Evolutionary conservation across 1,139 yeast species (phyloP).

Genomic region (Diutina siamensis): DNA sequence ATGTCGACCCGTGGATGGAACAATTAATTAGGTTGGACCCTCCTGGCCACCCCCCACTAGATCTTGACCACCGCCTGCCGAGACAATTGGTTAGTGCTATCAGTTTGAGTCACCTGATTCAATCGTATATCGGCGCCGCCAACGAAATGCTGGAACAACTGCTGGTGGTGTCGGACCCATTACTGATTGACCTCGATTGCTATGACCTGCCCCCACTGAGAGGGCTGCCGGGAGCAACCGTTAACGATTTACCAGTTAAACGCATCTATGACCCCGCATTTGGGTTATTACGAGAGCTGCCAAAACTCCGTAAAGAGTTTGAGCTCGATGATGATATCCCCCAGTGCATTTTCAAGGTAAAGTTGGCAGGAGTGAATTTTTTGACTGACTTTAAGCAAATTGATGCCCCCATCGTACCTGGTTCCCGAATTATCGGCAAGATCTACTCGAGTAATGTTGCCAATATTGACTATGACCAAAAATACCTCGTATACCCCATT

Average conservation of each 20-base stretch:
- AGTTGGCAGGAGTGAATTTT: slow-evolving; percentile 7
- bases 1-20: background rate
- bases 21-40: background rate
- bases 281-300: slow-evolving; percentile 16
- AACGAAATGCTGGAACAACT: background rate
- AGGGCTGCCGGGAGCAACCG: slow-evolving; percentile 5
- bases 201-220: background rate
- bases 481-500: slow-evolving; percentile 26
- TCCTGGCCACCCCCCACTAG: background rate
- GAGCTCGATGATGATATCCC: slow-evolving; percentile 11
- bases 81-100: background rate
- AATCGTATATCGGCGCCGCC: background rate
- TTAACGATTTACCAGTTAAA: slow-evolving; percentile 17
- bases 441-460: slow-evolving; percentile 9
- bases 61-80: background rate
- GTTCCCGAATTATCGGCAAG: slow-evolving; percentile 22
- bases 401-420: slow-evolving; percentile 19
- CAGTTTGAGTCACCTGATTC: background rate
- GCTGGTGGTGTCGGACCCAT: background rate
- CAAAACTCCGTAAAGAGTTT: slow-evolving; percentile 21
- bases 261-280: slow-evolving; percentile 18
- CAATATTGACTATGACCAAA: slow-evolving; percentile 9
- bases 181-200: background rate
- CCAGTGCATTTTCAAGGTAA: slow-evolving; percentile 7
- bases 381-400: background rate